A percentile compares a stretch with the other conserved stretches of the same genome.
Evolutionary conservation across 108 stramenopile species (phyloP).

Genomic region (Licmophora abbreviata): DNA sequence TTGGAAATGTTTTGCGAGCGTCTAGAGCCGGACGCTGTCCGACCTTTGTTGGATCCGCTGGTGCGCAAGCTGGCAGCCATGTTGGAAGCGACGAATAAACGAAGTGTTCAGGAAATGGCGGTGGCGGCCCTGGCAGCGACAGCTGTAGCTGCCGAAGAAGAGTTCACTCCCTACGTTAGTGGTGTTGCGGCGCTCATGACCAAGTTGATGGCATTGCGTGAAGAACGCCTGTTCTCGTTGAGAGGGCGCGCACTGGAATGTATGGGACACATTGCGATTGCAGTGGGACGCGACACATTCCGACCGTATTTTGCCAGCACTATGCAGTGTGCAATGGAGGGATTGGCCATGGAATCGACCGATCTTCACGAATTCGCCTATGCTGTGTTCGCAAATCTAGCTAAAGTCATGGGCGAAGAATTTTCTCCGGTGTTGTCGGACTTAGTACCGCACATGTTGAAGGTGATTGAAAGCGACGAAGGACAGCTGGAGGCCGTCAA

Average conservation of each 20-base stretch:
- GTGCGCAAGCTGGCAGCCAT: constrained; percentile 85
- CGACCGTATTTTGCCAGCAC: constrained; percentile 90
- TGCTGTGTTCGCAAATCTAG: constrained; percentile 92
- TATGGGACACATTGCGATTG: constrained; percentile 99
- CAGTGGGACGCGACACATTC: constrained; percentile 89
- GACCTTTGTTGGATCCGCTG: constrained; percentile 85
- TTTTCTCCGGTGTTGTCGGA: constrained; percentile 85
- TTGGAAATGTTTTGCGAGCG: constrained; percentile 98
- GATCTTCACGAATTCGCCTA: constrained; percentile 95
- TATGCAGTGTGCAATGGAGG: constrained; percentile 84
- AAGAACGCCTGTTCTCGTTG: constrained; percentile 71
- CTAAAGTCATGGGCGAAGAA: constrained; percentile 95
- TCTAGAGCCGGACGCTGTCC: constrained; percentile 88
- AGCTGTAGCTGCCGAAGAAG: constrained; percentile 94
- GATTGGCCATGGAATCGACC: constrained; percentile 74
- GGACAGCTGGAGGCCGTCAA: constrained; percentile 68
- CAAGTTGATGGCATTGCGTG: constrained; percentile 71
- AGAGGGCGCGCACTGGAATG: constrained; percentile 96
- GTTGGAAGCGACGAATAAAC: constrained; percentile 85
- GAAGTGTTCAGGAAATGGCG: constrained; percentile 95
- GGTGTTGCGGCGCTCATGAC: constrained; percentile 80
- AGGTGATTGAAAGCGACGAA: constrained; percentile 77
- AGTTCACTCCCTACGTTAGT: constrained; percentile 91
- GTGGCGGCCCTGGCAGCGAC: constrained; percentile 95
- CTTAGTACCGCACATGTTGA: constrained; percentile 87